These are phyloP conservation scores for Rhodotorula sp. DNA, from an alignment of 1,284 basidiomycete species.

Conservation along the genomic window DNA sequence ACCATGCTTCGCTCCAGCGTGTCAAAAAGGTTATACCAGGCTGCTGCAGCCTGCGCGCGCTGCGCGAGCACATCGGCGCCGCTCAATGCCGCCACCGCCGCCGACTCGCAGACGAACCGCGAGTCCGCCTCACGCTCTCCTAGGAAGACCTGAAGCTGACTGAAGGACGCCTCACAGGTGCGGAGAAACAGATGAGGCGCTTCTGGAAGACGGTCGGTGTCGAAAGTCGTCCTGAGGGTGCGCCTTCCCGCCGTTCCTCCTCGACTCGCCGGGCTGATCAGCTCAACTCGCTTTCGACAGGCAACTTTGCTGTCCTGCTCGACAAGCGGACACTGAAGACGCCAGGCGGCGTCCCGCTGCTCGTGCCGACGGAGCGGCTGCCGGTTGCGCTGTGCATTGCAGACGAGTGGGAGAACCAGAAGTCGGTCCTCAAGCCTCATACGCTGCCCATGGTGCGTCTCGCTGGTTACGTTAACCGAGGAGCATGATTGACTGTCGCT, in stretches of 20 bases:
- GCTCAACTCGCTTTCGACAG: conserved; percentile 40
- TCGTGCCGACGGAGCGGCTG: conserved; percentile 70
- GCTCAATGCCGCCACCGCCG: conserved; percentile 3
- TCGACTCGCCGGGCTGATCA: too few relatives aligned
- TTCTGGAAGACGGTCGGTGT: conserved; percentile 89
- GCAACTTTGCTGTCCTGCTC: conserved; percentile 67
- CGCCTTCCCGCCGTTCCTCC: background rate
- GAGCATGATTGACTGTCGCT: background rate
- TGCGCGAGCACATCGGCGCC: conserved; percentile 17
- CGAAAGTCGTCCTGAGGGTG: conserved; percentile 58
- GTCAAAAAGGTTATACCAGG: background rate
- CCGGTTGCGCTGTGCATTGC: conserved; percentile 74
- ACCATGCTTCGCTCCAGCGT: conserved; percentile 9
- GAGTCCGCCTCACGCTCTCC: background rate
- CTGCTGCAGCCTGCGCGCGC: conserved; percentile 1
- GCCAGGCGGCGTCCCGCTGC: conserved; percentile 70
- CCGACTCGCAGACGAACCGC: conserved; percentile 35
- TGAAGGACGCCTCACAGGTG: conserved; percentile 57
- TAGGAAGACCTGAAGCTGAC: background rate
- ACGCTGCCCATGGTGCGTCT: conserved; percentile 79
- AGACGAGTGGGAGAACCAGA: conserved; percentile 94
- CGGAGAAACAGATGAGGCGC: conserved; percentile 75
- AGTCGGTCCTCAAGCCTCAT: conserved; percentile 79
- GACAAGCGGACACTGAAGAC: conserved; percentile 86
- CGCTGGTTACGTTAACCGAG: too few relatives aligned